These are phyloP conservation scores for Acanthochlamys bracteata DNA, from an alignment of 106 monocot genomes.

Conservation along the genomic window DNA sequence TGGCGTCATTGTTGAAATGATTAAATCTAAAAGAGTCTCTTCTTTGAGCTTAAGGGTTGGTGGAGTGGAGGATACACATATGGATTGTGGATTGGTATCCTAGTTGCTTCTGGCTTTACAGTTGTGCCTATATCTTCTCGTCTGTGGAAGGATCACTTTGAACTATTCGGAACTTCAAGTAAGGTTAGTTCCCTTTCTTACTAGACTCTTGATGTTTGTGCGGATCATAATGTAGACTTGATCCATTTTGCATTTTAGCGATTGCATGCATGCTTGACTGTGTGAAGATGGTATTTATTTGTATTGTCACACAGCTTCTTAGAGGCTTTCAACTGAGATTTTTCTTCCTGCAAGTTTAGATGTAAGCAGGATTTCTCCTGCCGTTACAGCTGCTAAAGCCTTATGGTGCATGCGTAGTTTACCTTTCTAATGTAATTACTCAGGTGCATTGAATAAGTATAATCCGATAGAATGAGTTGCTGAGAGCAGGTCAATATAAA, in stretches of 20 bases:
- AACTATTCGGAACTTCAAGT: conserved; percentile 38
- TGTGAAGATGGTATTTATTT: no score
- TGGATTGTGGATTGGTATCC: conserved; percentile 85
- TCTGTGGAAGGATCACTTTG: conserved; percentile 84
- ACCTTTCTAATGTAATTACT: no score
- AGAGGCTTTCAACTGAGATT: no score
- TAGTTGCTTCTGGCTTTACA: conserved; percentile 92
- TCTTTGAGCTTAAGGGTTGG: conserved; percentile 58
- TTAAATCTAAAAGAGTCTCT: background rate
- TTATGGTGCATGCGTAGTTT: no score
- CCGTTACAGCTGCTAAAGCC: no score
- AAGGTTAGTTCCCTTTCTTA: conserved; percentile 42
- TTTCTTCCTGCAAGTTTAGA: no score
- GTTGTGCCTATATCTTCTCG: conserved; percentile 80
- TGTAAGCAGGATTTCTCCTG: no score
- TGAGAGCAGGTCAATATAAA: no score
- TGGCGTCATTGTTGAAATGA: background rate
- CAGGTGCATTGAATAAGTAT: no score
- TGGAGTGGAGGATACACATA: conserved; percentile 95
- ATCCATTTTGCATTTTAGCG: background rate
- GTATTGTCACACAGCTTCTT: no score
- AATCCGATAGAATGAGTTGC: no score
- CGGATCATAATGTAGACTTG: background rate
- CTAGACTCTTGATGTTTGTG: background rate
- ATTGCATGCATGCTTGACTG: no score